Evolutionary conservation across 495 filamentous ascomycete genomes (phyloP).

Genomic region (Hyaloscypha variabilis): DNA sequence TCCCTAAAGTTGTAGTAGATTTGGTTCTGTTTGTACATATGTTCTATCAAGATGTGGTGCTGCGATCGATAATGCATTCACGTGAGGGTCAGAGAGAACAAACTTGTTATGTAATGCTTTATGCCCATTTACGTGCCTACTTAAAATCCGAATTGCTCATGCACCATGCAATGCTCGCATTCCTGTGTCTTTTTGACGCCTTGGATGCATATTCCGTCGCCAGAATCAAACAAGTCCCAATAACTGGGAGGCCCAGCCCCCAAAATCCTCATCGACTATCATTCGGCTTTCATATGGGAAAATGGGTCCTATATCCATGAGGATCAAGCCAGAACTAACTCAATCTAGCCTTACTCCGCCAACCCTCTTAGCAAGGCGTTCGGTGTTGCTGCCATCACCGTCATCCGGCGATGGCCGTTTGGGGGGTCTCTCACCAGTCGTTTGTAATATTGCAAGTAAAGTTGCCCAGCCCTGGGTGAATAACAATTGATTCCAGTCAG

Average conservation of each 20-base stretch:
- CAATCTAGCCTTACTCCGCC: conserved; percentile 90
- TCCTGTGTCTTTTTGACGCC: conserved; percentile 19
- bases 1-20: too few relatives aligned
- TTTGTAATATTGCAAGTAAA: conserved; percentile 86
- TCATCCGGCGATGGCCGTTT: conserved; percentile 67
- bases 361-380: conserved; percentile 97
- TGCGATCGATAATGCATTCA: background rate
- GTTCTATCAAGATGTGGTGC: too few relatives aligned
- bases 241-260: background rate
- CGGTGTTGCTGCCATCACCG: conserved; percentile 42
- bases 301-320: conserved; percentile 25
- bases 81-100: background rate
- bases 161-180: background rate
- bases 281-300: conserved; percentile 1
- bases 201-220: conserved; percentile 1
- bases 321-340: conserved; percentile 26
- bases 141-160: background rate
- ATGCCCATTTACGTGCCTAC: background rate
- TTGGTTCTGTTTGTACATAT: too few relatives aligned
- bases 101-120: background rate
- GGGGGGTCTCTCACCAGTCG: conserved; percentile 93
- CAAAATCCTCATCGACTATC: background rate
- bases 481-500: conserved; percentile 78
- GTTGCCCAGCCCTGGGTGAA: conserved; percentile 91
- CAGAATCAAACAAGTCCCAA: background rate